phyloP scores from a whole-genome alignment of 352 stramenopile species.

The Pythium grandisporangium region DNA sequence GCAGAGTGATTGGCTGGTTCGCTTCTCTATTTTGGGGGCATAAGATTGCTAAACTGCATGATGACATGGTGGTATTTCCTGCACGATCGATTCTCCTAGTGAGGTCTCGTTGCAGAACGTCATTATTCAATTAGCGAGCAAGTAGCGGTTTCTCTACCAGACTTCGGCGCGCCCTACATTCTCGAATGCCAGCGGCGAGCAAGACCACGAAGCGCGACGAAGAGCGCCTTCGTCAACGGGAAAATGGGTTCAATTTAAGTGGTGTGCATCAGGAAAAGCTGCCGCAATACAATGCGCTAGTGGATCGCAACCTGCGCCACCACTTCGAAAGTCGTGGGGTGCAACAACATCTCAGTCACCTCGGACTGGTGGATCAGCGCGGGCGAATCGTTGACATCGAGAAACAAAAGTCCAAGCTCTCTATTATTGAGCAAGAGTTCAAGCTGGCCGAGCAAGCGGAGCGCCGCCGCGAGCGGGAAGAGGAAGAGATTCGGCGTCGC shows the following conservation, averaged over 20 bases:
- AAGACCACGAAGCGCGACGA: slow-evolving; percentile 27
- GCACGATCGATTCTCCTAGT: no score
- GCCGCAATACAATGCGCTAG: slow-evolving; percentile 81
- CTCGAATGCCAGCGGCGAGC: slow-evolving; percentile 5
- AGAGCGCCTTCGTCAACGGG: slow-evolving; percentile 34
- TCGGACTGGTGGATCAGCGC: slow-evolving; percentile 80
- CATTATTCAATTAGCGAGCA: no score
- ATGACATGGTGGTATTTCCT: no score
- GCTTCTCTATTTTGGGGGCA: no score
- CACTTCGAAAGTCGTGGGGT: slow-evolving; percentile 80
- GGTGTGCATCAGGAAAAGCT: slow-evolving; percentile 62
- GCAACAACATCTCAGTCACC: slow-evolving; percentile 70
- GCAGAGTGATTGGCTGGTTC: no score
- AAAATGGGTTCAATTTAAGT: slow-evolving; percentile 48
- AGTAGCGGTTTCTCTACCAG: no score
- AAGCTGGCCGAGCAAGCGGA: slow-evolving; percentile 79
- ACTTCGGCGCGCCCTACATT: no score
- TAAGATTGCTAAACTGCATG: no score
- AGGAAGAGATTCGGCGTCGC: slow-evolving; percentile 79
- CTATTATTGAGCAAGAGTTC: slow-evolving; percentile 91
- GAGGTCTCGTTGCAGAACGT: no score
- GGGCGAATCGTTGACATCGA: slow-evolving; percentile 86
- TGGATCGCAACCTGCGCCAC: slow-evolving; percentile 85
- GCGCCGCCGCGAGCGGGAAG: slow-evolving; percentile 59
- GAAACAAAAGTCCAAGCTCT: slow-evolving; percentile 84